A percentile compares a stretch with the other conserved stretches of the same genome.
phyloP scores from a whole-genome alignment of 2,329 filamentous ascomycete species.

The Pseudophaeomoniella oleicola region DNA sequence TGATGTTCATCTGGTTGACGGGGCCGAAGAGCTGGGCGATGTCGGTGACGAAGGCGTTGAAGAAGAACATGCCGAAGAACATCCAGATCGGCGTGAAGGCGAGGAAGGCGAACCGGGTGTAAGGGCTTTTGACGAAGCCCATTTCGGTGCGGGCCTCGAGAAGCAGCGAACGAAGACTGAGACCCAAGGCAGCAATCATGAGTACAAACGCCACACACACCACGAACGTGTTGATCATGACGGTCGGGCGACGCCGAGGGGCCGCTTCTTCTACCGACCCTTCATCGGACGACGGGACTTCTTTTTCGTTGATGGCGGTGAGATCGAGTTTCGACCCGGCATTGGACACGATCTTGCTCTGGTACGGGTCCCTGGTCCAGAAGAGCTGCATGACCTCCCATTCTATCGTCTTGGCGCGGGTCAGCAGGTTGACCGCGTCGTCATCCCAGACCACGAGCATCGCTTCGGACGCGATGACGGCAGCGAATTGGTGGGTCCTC shows the following conservation, averaged over 20 bases:
- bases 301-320: conserved; percentile 8
- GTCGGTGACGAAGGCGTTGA: conserved; percentile 27
- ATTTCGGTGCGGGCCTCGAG: conserved; percentile 39
- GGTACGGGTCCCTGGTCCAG: conserved; percentile 30
- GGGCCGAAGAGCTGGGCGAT: conserved; percentile 28
- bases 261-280: conserved; percentile 23
- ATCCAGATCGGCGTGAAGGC: conserved; percentile 37
- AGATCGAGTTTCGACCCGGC: too few species aligned
- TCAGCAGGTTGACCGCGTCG: conserved; percentile 39
- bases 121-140: conserved; percentile 41
- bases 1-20: conserved; percentile 26
- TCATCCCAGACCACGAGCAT: conserved; percentile 52
- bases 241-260: conserved; percentile 33
- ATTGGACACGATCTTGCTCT: conserved; percentile 13
- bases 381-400: conserved; percentile 42
- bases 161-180: conserved; percentile 41
- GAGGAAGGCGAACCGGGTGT: conserved; percentile 39
- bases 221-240: conserved; percentile 41
- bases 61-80: conserved; percentile 43
- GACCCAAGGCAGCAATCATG: conserved; percentile 38
- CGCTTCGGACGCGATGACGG: conserved; percentile 44
- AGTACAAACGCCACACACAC: conserved; percentile 39
- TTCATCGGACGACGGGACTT: conserved; percentile 12
- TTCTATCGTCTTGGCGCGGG: conserved; percentile 38
- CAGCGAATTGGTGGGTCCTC: conserved; percentile 52